A percentile compares a stretch with the other conserved stretches of the same genome.
Conservation (phyloP, 2,329 filamentous ascomycete genomes). For the Gnomoniopsis sp. region DNA sequence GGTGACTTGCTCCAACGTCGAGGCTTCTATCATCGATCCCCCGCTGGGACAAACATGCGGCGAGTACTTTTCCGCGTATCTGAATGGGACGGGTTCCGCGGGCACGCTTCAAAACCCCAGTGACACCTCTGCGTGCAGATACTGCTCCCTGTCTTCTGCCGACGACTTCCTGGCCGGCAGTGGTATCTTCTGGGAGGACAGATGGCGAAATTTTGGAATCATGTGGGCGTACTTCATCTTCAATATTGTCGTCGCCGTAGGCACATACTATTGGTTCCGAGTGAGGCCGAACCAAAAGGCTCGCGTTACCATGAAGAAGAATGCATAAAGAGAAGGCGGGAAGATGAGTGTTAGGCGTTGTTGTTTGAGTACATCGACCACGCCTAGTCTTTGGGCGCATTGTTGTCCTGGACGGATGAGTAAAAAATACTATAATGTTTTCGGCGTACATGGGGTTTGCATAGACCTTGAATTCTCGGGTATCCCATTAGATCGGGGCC, state of each 20-base stretch:
- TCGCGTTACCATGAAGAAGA: not conserved
- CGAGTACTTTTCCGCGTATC: conserved; percentile 58
- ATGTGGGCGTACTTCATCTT: conserved; percentile 65
- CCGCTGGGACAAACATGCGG: conserved; percentile 61
- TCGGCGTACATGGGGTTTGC: too few relatives aligned
- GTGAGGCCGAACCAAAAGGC: not conserved
- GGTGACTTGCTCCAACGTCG: conserved; percentile 50
- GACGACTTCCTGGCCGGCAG: conserved; percentile 53
- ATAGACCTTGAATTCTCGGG: too few relatives aligned
- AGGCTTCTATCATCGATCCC: conserved; percentile 63
- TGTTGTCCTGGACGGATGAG: too few relatives aligned
- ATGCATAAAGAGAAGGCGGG: not conserved
- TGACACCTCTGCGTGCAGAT: conserved; percentile 56
- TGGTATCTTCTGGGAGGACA: conserved; percentile 46
- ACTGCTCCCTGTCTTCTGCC: conserved; percentile 63
- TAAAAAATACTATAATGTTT: too few relatives aligned
- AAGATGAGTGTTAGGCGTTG: too few relatives aligned
- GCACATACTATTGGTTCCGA: not conserved
- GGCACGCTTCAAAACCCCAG: conserved; percentile 62
- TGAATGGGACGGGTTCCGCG: conserved; percentile 33
- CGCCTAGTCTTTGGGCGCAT: too few relatives aligned
- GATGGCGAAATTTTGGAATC: conserved; percentile 70
- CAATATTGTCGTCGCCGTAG: conserved; percentile 56
- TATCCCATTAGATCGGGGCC: too few relatives aligned
- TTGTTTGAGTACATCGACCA: too few relatives aligned